A percentile compares a stretch with the other conserved stretches of the same genome.
These are phyloP conservation scores for Capillidium rhysosporum DNA, from an alignment of 371 early-diverging fungal genomes.

Conservation along the genomic window DNA sequence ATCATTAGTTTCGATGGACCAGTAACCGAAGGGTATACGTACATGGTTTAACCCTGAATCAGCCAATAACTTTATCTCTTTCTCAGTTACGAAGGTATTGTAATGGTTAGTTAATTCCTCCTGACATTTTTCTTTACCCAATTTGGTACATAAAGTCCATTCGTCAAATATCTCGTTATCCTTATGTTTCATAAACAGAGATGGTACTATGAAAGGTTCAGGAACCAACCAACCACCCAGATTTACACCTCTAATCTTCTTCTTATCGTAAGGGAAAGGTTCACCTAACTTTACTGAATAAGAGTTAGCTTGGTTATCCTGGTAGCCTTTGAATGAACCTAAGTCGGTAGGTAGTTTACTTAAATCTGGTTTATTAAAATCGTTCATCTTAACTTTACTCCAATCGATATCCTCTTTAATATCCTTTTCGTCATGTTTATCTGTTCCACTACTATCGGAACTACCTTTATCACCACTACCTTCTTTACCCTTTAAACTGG, in stretches of 20 bases:
- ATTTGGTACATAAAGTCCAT: slow-evolving; percentile 19
- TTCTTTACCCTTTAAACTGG: neutral
- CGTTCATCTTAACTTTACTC: neutral
- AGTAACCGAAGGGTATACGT: slow-evolving; percentile 22
- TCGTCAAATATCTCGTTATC: slow-evolving; percentile 19
- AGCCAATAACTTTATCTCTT: slow-evolving; percentile 16
- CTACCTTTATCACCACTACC: neutral
- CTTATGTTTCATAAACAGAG: slow-evolving; percentile 11
- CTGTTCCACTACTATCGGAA: neutral
- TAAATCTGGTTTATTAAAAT: neutral
- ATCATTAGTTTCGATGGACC: slow-evolving; percentile 17
- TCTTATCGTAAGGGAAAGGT: slow-evolving; percentile 11
- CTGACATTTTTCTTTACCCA: slow-evolving; percentile 13
- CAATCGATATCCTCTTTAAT: neutral
- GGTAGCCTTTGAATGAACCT: neutral
- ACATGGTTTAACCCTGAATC: slow-evolving; percentile 21
- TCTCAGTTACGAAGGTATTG: slow-evolving; percentile 22
- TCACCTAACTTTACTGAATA: slow-evolving; percentile 10
- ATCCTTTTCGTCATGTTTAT: neutral
- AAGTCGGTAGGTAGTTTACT: neutral
- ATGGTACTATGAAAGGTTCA: slow-evolving; percentile 25
- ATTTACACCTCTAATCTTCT: slow-evolving; percentile 30
- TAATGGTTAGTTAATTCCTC: slow-evolving; percentile 17
- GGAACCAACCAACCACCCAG: slow-evolving; percentile 39
- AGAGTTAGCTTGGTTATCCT: neutral